Conservation (phyloP, 202 grass and related monocot genomes). For the Musa balbisiana region DNA sequence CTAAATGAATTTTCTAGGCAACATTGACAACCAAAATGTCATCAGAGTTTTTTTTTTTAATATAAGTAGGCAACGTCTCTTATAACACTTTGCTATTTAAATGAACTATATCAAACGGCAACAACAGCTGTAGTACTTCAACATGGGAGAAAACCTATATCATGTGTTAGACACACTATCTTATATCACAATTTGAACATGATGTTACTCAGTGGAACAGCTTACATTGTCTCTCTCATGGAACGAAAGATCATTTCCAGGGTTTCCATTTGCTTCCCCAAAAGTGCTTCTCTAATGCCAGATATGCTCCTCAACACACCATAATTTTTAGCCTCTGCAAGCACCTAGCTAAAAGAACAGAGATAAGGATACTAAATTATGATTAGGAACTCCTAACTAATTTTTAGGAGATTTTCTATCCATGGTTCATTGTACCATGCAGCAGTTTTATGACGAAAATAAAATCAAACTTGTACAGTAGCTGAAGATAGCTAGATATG, state of each 20-base stretch:
- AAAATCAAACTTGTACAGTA: too few species aligned
- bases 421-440: background rate
- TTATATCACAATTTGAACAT: background rate
- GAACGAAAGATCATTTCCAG: conserved; percentile 46
- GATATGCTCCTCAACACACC: conserved; percentile 37
- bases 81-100: too few species aligned
- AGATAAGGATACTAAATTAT: background rate
- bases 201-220: background rate
- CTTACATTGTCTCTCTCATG: conserved; percentile 51
- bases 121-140: background rate
- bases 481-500: too few species aligned
- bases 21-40: too few species aligned
- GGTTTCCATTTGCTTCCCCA: conserved; percentile 61
- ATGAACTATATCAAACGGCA: too few species aligned
- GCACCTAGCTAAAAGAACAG: conserved; percentile 34
- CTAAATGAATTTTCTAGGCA: too few species aligned
- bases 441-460: too few species aligned
- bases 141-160: background rate
- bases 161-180: too few species aligned
- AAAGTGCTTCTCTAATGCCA: conserved; percentile 42
- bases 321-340: conserved; percentile 59
- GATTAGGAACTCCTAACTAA: background rate
- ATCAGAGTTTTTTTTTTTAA: too few species aligned
- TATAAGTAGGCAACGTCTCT: too few species aligned
- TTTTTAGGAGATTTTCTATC: background rate